phyloP scores from a whole-genome alignment of 345 rosid species.

The Heritiera littoralis region DNA sequence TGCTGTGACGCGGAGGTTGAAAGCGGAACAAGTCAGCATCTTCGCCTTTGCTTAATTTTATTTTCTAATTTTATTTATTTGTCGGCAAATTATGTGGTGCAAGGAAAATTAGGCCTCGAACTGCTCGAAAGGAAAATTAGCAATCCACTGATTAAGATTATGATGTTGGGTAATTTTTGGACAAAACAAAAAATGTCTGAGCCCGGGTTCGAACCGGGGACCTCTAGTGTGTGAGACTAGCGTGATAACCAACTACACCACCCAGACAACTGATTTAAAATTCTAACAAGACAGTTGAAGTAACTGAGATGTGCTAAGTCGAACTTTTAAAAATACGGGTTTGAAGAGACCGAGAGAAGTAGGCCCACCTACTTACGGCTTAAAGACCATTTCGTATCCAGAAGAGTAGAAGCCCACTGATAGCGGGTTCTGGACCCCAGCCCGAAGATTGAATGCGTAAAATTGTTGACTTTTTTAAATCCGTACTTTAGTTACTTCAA shows the following conservation, averaged over 20 bases:
- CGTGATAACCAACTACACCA: constrained; percentile 83
- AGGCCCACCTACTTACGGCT: neutral
- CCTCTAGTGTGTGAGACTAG: constrained; percentile 87
- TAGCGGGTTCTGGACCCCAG: neutral
- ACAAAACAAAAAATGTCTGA: constrained; percentile 25
- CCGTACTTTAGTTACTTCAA: too few species aligned
- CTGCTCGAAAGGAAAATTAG: neutral
- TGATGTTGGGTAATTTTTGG: too few species aligned
- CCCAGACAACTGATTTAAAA: constrained; percentile 39
- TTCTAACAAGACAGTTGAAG: too few species aligned
- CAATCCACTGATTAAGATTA: too few species aligned
- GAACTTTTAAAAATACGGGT: too few species aligned
- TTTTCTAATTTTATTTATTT: too few species aligned
- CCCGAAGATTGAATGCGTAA: neutral
- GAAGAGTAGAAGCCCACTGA: neutral
- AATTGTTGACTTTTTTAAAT: neutral
- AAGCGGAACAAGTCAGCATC: constrained; percentile 26
- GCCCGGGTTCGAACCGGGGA: constrained; percentile 75
- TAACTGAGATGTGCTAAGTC: too few species aligned
- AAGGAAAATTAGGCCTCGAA: neutral
- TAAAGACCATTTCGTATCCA: neutral
- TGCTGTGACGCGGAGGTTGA: constrained; percentile 40
- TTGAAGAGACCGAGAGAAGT: too few species aligned
- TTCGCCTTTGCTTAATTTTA: too few species aligned
- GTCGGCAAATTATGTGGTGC: neutral